Evolutionary conservation across 345 rosid species (phyloP).

Genomic region (Linum usitatissimum): DNA sequence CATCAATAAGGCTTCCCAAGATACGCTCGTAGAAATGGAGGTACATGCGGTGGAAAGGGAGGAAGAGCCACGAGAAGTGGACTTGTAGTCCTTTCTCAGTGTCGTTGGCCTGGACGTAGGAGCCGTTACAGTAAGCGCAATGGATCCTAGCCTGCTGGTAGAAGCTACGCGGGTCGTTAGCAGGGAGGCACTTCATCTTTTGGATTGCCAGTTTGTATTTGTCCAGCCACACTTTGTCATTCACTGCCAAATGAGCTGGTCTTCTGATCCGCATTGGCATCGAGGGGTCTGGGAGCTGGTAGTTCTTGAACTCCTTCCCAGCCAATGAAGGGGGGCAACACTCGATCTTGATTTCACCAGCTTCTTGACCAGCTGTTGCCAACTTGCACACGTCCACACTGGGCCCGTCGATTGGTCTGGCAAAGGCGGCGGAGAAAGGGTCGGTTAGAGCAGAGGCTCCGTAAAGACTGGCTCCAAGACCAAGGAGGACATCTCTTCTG

Average conservation of each 20-base stretch:
- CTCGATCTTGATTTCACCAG: not conserved
- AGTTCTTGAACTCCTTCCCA: not conserved
- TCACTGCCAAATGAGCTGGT: not conserved
- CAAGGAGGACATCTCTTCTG: not conserved
- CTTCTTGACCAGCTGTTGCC: not conserved
- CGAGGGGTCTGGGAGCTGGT: not conserved
- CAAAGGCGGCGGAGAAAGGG: not conserved
- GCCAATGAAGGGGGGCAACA: not conserved
- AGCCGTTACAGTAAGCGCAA: not conserved
- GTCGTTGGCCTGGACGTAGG: not conserved
- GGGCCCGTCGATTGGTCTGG: not conserved
- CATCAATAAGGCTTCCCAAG: not conserved
- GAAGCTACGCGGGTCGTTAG: not conserved
- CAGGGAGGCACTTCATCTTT: not conserved
- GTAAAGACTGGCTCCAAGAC: not conserved
- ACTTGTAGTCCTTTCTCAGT: not conserved
- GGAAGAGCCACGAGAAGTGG: not conserved
- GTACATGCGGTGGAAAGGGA: constrained; percentile 1
- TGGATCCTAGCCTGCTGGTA: not conserved
- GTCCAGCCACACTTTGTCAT: not conserved
- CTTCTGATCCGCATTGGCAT: not conserved
- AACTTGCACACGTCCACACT: not conserved
- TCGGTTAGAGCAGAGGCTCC: not conserved
- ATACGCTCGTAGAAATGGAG: constrained; percentile 1
- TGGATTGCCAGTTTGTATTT: not conserved